These are phyloP conservation scores for Chimonanthus salicifolius DNA, from an alignment of 164 flowering plant species.

Conservation along the genomic window DNA sequence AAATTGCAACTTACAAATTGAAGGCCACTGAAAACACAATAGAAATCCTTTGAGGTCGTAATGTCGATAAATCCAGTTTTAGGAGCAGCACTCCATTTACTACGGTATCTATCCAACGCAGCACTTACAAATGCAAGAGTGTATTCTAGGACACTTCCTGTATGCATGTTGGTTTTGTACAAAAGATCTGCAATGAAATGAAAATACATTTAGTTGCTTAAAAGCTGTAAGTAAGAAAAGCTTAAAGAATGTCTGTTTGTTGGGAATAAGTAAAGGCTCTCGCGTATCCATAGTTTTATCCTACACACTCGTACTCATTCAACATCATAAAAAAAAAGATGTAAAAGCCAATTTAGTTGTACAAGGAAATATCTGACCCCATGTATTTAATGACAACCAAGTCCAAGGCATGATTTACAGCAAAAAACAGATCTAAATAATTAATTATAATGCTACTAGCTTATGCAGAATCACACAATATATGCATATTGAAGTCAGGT, in stretches of 20 bases:
- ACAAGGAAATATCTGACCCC: not conserved
- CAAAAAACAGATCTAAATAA: not conserved
- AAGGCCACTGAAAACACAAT: constrained; percentile 92
- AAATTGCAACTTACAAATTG: constrained; percentile 63
- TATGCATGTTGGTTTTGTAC: constrained; percentile 79
- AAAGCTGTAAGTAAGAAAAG: not conserved
- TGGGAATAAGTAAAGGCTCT: not conserved
- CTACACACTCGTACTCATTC: too few species aligned
- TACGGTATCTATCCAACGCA: constrained; percentile 77
- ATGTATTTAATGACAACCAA: not conserved
- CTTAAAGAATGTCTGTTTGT: not conserved
- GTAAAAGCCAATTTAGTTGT: not conserved
- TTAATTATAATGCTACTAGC: too few species aligned
- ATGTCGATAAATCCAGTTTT: constrained; percentile 97
- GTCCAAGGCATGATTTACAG: not conserved
- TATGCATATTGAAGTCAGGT: too few species aligned
- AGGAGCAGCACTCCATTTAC: constrained; percentile 90
- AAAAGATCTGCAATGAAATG: constrained; percentile 57
- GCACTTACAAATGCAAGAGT: constrained; percentile 98
- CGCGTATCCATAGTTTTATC: too few species aligned
- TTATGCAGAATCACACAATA: too few species aligned
- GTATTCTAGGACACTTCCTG: constrained; percentile 94
- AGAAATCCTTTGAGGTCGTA: constrained; percentile 91
- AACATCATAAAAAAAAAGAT: too few species aligned
- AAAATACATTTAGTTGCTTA: not conserved